phyloP scores from a whole-genome alignment of 306 rosid genomes.

The Acacia crassicarpa region DNA sequence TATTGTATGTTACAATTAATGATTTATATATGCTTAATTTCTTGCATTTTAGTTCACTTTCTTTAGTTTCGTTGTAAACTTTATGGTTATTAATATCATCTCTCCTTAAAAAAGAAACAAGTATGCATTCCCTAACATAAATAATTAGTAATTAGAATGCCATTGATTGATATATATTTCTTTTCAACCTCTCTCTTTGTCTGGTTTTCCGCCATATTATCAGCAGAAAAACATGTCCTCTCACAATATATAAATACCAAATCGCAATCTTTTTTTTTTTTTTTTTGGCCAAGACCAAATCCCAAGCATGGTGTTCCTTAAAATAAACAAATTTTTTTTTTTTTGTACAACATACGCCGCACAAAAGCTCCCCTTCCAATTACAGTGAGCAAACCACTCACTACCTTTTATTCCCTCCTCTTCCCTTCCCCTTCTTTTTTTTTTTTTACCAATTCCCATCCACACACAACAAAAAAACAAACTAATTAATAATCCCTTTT shows the following conservation, averaged over 20 bases:
- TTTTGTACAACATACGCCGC: slow-evolving; percentile 29
- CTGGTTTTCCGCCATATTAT: neutral
- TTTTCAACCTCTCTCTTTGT: neutral
- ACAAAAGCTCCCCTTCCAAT: slow-evolving; percentile 34
- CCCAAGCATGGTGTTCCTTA: slow-evolving; percentile 25
- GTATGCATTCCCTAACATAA: neutral
- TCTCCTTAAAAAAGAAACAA: no score
- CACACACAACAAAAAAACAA: neutral
- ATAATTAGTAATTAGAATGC: neutral
- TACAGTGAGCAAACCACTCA: slow-evolving; percentile 48
- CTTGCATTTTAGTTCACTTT: no score
- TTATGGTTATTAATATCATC: no score
- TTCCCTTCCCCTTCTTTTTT: slow-evolving; percentile 5
- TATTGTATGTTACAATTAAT: no score
- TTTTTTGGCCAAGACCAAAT: neutral
- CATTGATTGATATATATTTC: neutral
- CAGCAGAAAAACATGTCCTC: neutral
- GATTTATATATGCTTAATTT: no score
- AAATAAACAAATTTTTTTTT: slow-evolving; percentile 31
- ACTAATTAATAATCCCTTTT: neutral
- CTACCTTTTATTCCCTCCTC: slow-evolving; percentile 27
- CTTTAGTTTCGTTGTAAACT: no score
- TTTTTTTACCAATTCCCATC: neutral
- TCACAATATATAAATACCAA: neutral
- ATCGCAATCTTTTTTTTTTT: neutral